Percentiles rank a stretch among this genome's conserved stretches.
Evolutionary conservation across 345 rosid species (phyloP).

Genomic region (Euclidium syriacum): DNA sequence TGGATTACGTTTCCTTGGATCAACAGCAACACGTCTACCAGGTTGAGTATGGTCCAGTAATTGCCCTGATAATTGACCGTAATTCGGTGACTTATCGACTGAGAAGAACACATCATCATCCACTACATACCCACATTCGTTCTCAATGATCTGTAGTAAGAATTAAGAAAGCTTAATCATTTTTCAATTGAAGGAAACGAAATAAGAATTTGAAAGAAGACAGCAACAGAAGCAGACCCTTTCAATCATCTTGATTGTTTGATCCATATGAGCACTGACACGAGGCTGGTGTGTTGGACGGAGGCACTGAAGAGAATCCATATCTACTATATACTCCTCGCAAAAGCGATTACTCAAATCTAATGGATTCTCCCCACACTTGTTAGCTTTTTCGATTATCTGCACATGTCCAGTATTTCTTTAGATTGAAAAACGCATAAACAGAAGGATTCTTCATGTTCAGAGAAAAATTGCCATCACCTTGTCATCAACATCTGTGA

Average conservation of each 20-base stretch:
- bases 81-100: slow-evolving; percentile 55
- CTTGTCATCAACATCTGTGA: slow-evolving; percentile 82
- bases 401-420: slow-evolving; percentile 5
- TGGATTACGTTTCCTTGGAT: slow-evolving; percentile 60
- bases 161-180: too few relatives aligned
- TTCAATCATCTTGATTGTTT: slow-evolving; percentile 48
- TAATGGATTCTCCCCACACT: slow-evolving; percentile 46
- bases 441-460: not conserved
- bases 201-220: not conserved
- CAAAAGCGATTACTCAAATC: slow-evolving; percentile 50
- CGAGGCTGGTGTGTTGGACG: slow-evolving; percentile 7
- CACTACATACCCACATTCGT: slow-evolving; percentile 52
- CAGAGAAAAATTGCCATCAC: slow-evolving; percentile 23
- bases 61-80: slow-evolving; percentile 62
- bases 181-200: not conserved
- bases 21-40: slow-evolving; percentile 68
- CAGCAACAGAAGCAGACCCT: not conserved
- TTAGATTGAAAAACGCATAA: not conserved
- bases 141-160: slow-evolving; percentile 72
- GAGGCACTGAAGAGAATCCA: slow-evolving; percentile 28
- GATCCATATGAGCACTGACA: slow-evolving; percentile 26
- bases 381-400: slow-evolving; percentile 60
- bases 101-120: slow-evolving; percentile 70
- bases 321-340: slow-evolving; percentile 57
- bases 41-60: slow-evolving; percentile 54